Percentiles rank a stretch among this genome's conserved stretches.
phyloP scores from a whole-genome alignment of 495 filamentous ascomycete genomes.

The Annulohypoxylon maeteangense region DNA sequence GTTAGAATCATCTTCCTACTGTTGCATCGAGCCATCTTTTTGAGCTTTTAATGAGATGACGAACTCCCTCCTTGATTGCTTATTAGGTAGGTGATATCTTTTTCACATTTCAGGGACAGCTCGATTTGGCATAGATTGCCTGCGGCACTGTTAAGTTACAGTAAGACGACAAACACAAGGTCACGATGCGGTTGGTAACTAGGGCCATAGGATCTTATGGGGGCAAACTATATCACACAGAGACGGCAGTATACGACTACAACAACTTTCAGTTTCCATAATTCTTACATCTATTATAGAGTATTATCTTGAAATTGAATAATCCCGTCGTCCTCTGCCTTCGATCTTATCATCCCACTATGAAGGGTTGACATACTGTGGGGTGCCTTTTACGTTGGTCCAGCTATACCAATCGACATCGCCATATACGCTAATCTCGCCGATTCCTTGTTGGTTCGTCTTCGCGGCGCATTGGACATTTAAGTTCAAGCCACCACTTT shows the following conservation, averaged over 20 bases:
- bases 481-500: not conserved
- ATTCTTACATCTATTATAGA: not conserved
- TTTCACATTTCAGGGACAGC: too few relatives aligned
- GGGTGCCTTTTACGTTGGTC: not conserved
- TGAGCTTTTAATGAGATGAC: too few relatives aligned
- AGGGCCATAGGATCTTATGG: too few relatives aligned
- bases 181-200: too few relatives aligned
- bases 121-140: not conserved
- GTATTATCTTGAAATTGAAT: too few relatives aligned
- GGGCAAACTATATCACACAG: not conserved
- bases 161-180: not conserved
- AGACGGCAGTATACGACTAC: not conserved
- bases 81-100: too few relatives aligned
- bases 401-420: not conserved
- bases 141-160: not conserved
- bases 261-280: not conserved
- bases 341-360: not conserved
- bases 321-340: not conserved
- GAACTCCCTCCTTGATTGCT: too few relatives aligned
- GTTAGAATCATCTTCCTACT: not conserved
- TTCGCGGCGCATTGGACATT: not conserved
- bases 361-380: not conserved
- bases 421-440: not conserved
- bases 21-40: not conserved
- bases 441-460: not conserved